Percentiles rank a stretch among this genome's conserved stretches.
Conservation (phyloP, 768 basidiomycete species). For the Suillus americanus region DNA sequence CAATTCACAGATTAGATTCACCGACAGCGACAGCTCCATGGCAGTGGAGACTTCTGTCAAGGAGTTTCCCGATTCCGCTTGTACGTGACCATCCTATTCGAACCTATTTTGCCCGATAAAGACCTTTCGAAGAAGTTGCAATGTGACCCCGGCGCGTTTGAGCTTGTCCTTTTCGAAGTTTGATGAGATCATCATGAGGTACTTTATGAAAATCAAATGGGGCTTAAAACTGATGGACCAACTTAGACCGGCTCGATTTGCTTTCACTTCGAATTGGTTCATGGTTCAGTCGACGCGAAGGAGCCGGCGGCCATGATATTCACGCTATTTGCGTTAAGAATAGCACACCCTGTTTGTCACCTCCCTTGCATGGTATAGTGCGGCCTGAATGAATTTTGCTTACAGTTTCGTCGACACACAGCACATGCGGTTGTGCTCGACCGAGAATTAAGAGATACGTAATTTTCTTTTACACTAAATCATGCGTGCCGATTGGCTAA, state of each 20-base stretch:
- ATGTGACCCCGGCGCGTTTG: not conserved
- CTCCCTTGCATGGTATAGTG: constrained; percentile 13
- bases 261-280: not conserved
- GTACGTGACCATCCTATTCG: not conserved
- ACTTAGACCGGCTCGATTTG: constrained; percentile 3
- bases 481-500: constrained; percentile 7
- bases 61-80: not conserved
- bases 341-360: constrained; percentile 1
- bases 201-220: not conserved
- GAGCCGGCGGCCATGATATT: constrained; percentile 1
- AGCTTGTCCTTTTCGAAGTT: not conserved
- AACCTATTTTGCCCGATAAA: not conserved
- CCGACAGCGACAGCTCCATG: not conserved
- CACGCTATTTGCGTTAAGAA: not conserved
- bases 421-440: not conserved
- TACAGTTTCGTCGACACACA: constrained; percentile 3
- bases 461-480: constrained; percentile 9
- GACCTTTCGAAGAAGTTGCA: not conserved
- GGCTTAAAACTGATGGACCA: constrained; percentile 2
- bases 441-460: not conserved
- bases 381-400: not conserved
- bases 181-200: constrained; percentile 10
- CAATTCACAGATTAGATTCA: not conserved
- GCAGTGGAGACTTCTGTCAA: not conserved
- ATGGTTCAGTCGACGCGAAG: not conserved